Conservation (phyloP, 768 basidiomycete species). For the Macrolepiota dolichaula region DNA sequence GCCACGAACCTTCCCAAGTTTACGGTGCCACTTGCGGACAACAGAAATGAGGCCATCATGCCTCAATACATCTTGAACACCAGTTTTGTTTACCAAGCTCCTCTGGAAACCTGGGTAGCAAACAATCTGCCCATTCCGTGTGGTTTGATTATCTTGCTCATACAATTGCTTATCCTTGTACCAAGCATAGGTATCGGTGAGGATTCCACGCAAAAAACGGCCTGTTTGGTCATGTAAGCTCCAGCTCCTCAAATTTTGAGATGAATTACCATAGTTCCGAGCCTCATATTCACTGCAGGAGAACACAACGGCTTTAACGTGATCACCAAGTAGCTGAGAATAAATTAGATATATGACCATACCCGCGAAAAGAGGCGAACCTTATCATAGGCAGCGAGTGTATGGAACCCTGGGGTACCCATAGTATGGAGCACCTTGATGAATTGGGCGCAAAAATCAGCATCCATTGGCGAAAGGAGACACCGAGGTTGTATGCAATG, state of each 20-base stretch:
- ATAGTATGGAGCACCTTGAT: conserved; percentile 83
- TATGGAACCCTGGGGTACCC: conserved; percentile 89
- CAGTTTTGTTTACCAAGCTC: conserved; percentile 41
- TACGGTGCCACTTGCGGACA: conserved; percentile 81
- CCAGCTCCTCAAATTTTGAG: background rate
- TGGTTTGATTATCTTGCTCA: conserved; percentile 65
- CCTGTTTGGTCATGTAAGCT: conserved; percentile 39
- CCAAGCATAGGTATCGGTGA: conserved; percentile 81
- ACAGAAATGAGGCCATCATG: conserved; percentile 73
- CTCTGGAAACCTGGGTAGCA: conserved; percentile 71
- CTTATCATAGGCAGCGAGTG: conserved; percentile 80
- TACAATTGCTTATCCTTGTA: conserved; percentile 71
- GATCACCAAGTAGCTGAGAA: conserved; percentile 77
- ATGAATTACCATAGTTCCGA: conserved; percentile 77
- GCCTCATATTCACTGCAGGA: conserved; percentile 97
- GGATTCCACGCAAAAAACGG: conserved; percentile 79
- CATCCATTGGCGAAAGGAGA: conserved; percentile 94
- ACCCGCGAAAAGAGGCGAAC: conserved; percentile 31
- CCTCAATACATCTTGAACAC: conserved; percentile 51
- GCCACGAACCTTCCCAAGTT: conserved; percentile 56
- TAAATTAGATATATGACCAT: conserved; percentile 2
- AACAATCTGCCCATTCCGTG: conserved; percentile 54
- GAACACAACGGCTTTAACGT: conserved; percentile 81
- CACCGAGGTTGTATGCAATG: conserved; percentile 92
- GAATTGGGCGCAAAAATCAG: conserved; percentile 89